phyloP scores from a whole-genome alignment of 2,329 filamentous ascomycete genomes.

The Fusarium buharicum region DNA sequence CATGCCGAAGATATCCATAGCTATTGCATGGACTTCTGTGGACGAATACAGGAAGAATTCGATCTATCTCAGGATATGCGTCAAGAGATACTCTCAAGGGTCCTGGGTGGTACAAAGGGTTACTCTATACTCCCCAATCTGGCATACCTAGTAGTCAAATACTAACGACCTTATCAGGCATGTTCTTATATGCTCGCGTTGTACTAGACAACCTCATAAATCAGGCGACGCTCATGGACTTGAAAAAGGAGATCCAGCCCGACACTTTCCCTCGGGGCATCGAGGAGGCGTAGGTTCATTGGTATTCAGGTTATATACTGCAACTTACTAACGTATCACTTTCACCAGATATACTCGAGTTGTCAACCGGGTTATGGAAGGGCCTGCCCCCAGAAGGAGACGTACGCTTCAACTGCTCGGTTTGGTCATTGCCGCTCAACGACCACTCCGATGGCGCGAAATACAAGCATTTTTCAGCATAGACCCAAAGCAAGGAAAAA shows the following conservation, averaged over 20 bases:
- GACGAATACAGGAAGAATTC: background rate
- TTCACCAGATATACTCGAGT: constrained; percentile 10
- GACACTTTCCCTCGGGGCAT: constrained; percentile 11
- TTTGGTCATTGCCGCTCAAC: constrained; percentile 4
- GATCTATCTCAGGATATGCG: background rate
- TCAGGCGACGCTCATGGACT: background rate
- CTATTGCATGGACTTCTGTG: constrained; percentile 5
- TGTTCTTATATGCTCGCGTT: constrained; percentile 27
- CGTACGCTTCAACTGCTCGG: constrained; percentile 2
- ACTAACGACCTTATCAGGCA: constrained; percentile 7
- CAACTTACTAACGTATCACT: too few species aligned
- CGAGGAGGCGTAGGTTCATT: constrained; percentile 6
- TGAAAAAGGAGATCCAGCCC: constrained; percentile 13
- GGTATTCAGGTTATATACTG: too few species aligned
- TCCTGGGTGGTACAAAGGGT: constrained; percentile 12
- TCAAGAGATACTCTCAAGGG: background rate
- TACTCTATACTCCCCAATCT: background rate
- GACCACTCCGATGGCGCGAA: constrained; percentile 18
- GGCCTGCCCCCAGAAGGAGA: background rate
- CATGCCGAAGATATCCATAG: constrained; percentile 14
- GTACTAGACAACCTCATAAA: constrained; percentile 18
- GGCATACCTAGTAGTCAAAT: background rate
- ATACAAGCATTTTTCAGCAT: constrained; percentile 25
- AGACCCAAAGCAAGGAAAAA: background rate
- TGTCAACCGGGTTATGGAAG: background rate